phyloP scores from a whole-genome alignment of 2,329 filamentous ascomycete species.

The Paracamarosporium sp. region DNA sequence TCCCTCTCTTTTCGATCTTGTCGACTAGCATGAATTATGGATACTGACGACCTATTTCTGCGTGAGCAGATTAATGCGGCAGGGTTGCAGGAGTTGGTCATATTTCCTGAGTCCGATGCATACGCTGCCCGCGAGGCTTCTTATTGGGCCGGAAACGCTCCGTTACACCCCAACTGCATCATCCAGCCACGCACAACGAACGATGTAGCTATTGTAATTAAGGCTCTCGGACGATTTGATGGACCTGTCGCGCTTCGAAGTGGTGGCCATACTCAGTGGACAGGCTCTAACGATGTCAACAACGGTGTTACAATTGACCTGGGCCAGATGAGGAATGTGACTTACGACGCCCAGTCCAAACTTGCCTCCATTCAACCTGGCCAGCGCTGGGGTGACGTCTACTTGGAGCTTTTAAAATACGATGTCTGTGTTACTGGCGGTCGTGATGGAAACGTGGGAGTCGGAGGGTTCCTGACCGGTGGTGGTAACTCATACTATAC shows the following conservation, averaged over 20 bases:
- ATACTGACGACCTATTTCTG: constrained; percentile 7
- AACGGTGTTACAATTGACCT: constrained; percentile 37
- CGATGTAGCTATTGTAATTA: too few relatives aligned
- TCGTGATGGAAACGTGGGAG: constrained; percentile 30
- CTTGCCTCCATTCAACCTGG: constrained; percentile 31
- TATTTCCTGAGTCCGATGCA: constrained; percentile 10
- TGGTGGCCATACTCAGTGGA: constrained; percentile 31
- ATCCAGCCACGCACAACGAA: background rate
- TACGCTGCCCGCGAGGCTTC: constrained; percentile 15
- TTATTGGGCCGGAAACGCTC: constrained; percentile 20
- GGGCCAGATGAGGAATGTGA: constrained; percentile 22
- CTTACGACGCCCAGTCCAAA: constrained; percentile 21
- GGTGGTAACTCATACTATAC: constrained; percentile 41
- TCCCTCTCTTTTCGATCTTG: too few relatives aligned
- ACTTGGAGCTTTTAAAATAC: constrained; percentile 26
- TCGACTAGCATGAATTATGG: too few relatives aligned
- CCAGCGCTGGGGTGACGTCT: constrained; percentile 34
- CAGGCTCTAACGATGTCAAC: constrained; percentile 35
- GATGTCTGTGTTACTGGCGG: constrained; percentile 31
- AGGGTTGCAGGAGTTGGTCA: constrained; percentile 1
- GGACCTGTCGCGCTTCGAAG: constrained; percentile 33
- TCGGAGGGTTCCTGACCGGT: constrained; percentile 32
- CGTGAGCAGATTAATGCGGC: background rate
- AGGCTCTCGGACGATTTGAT: background rate
- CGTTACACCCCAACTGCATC: constrained; percentile 33